Evolutionary conservation across 805 yeast genomes (phyloP).

Genomic region (Wickerhamiella kazuoi): DNA sequence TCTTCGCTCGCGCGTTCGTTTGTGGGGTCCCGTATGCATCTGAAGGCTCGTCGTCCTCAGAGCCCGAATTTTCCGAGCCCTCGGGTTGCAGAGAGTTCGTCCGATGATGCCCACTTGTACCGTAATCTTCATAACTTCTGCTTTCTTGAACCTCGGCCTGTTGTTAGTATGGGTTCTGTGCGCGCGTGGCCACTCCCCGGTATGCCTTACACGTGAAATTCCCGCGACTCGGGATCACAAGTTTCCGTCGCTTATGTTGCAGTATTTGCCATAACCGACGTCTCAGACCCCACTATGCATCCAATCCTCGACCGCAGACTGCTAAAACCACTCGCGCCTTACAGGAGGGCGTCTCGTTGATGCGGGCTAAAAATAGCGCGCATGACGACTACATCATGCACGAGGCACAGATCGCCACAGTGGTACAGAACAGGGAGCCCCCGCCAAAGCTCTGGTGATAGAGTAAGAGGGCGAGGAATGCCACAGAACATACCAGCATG

Average conservation of each 20-base stretch:
- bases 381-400: not conserved
- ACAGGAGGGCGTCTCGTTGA: too few relatives aligned
- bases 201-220: too few relatives aligned
- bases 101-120: not conserved
- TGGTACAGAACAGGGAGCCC: not conserved
- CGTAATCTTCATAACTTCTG: slow-evolving; percentile 15
- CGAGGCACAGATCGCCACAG: not conserved
- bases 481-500: too few relatives aligned
- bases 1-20: not conserved
- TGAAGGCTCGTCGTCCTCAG: slow-evolving; percentile 6
- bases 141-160: slow-evolving; percentile 16
- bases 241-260: too few relatives aligned
- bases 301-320: too few relatives aligned
- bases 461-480: too few relatives aligned
- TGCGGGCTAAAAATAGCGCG: not conserved
- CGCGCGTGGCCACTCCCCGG: too few relatives aligned
- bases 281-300: too few relatives aligned
- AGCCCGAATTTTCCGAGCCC: not conserved
- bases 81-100: not conserved
- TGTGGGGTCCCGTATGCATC: not conserved
- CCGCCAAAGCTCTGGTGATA: too few relatives aligned
- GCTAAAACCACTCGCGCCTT: too few relatives aligned
- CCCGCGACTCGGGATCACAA: too few relatives aligned
- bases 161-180: slow-evolving; percentile 4
- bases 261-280: too few relatives aligned